Percentiles rank a stretch among this genome's conserved stretches.
Evolutionary conservation across 139 green algal genomes (phyloP).

Genomic region (Chlorella sp.): DNA sequence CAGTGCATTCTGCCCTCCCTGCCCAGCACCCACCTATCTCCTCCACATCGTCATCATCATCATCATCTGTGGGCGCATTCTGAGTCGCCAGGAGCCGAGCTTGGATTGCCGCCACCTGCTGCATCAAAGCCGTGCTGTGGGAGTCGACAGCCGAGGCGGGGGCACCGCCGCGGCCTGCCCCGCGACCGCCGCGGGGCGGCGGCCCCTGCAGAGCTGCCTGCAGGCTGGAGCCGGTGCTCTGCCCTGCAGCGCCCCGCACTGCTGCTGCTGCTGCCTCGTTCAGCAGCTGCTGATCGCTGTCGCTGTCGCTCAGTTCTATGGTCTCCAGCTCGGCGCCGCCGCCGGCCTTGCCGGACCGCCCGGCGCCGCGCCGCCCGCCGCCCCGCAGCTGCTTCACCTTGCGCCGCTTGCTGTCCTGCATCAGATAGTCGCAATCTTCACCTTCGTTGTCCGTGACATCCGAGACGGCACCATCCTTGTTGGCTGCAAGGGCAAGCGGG

Average conservation of each 20-base stretch:
- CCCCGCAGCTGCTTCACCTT: not conserved
- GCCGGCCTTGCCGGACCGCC: not conserved
- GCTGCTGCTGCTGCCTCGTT: not conserved
- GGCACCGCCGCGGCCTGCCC: not conserved
- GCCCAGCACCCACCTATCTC: not conserved
- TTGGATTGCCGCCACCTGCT: not conserved
- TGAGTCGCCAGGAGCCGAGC: not conserved
- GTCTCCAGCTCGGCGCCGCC: not conserved
- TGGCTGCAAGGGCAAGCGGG: not conserved
- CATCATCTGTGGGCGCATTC: slow-evolving; percentile 1
- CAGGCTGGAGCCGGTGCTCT: not conserved
- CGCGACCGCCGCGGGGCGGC: not conserved
- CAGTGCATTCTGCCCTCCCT: too few species aligned
- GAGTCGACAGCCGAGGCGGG: not conserved
- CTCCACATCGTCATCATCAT: slow-evolving; percentile 9
- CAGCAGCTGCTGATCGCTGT: slow-evolving; percentile 4
- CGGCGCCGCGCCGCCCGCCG: not conserved
- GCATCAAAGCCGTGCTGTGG: not conserved
- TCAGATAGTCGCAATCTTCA: slow-evolving; percentile 19
- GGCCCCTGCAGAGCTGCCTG: not conserved
- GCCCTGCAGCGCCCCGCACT: not conserved
- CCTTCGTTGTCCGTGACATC: not conserved
- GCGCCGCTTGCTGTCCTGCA: slow-evolving; percentile 13
- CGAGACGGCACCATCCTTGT: not conserved
- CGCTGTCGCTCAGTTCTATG: slow-evolving; percentile 1